These are phyloP conservation scores for Tolypocladium endophyticum DNA, from an alignment of 2,329 filamentous ascomycete genomes.

Conservation along the genomic window DNA sequence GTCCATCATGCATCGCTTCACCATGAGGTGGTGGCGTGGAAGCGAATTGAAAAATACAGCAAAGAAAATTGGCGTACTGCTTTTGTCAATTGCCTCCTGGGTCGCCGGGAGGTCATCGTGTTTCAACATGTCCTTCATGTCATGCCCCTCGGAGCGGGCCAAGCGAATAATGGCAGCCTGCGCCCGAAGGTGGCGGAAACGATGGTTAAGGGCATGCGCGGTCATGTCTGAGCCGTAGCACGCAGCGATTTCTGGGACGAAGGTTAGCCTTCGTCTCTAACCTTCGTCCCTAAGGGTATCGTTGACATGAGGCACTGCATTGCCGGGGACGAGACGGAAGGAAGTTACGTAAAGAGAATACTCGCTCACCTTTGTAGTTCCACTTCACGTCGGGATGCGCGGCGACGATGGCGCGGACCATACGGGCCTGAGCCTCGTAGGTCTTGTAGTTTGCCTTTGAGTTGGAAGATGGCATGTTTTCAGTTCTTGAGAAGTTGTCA, in stretches of 20 bases:
- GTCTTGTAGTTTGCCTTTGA: constrained; percentile 45
- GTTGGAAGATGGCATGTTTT: constrained; percentile 30
- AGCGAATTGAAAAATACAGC: no score
- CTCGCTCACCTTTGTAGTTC: constrained; percentile 49
- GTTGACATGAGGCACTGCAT: background rate
- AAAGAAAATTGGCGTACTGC: constrained; percentile 23
- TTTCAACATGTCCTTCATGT: constrained; percentile 31
- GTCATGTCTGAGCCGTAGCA: constrained; percentile 41
- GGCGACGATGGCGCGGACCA: constrained; percentile 51
- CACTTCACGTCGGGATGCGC: constrained; percentile 43
- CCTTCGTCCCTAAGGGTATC: constrained; percentile 10
- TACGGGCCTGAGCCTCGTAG: constrained; percentile 49
- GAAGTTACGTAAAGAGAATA: constrained; percentile 2
- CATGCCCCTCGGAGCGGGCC: constrained; percentile 22
- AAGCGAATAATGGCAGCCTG: constrained; percentile 27
- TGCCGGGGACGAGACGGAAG: background rate
- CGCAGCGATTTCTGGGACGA: constrained; percentile 32
- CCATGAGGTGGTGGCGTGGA: background rate
- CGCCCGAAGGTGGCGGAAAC: constrained; percentile 36
- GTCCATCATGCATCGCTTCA: background rate
- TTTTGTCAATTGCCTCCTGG: constrained; percentile 26
- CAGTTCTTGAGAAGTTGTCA: background rate
- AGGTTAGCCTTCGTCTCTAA: constrained; percentile 18
- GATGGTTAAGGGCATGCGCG: constrained; percentile 36
- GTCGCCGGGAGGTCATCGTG: constrained; percentile 25